These are phyloP conservation scores for Podospora sp. DNA, from an alignment of 495 filamentous ascomycete genomes.

Conservation along the genomic window DNA sequence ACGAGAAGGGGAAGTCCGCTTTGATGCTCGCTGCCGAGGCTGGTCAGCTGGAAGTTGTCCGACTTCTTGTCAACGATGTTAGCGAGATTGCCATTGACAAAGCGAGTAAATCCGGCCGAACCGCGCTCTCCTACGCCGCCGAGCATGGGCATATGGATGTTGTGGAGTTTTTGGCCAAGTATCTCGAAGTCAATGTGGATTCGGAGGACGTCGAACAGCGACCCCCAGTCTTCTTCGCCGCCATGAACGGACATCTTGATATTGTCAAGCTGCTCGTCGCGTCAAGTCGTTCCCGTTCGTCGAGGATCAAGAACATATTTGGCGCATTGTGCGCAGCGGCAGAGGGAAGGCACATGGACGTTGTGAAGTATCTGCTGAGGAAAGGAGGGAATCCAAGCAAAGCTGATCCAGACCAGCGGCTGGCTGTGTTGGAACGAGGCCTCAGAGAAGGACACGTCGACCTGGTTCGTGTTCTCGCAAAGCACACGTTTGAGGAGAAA, in stretches of 20 bases:
- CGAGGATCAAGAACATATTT: neutral
- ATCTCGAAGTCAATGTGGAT: neutral
- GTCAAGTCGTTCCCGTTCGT: neutral
- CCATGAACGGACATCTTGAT: slow-evolving; percentile 6
- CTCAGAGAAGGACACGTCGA: neutral
- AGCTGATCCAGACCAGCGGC: neutral
- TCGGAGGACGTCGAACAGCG: neutral
- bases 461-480: neutral
- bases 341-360: slow-evolving; percentile 7
- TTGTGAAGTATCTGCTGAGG: neutral
- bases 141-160: slow-evolving; percentile 8
- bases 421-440: slow-evolving; percentile 3
- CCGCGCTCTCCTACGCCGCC: slow-evolving; percentile 9
- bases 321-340: slow-evolving; percentile 8
- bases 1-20: neutral
- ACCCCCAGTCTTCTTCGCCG: neutral
- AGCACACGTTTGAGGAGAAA: neutral
- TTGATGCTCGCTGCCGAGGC: slow-evolving; percentile 7
- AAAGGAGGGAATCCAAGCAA: neutral
- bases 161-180: neutral
- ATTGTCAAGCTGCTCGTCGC: neutral
- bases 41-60: slow-evolving; percentile 6
- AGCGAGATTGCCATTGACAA: neutral
- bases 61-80: neutral
- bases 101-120: neutral